A percentile compares a stretch with the other conserved stretches of the same genome.
Conservation (phyloP, 140 eudicot genomes). For the Cichorium intybus region DNA sequence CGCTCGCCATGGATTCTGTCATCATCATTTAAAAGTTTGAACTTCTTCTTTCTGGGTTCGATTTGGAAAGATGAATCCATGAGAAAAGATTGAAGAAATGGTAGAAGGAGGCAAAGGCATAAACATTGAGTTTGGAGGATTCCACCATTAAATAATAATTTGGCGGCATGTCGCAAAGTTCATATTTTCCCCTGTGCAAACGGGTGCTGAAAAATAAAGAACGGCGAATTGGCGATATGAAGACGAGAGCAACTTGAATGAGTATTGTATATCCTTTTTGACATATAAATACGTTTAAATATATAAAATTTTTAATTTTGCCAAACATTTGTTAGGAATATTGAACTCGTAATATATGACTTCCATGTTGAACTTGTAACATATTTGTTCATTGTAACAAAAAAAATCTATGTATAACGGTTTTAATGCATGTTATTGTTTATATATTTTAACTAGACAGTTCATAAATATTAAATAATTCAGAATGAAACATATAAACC, state of each 20-base stretch:
- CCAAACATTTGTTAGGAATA: not conserved
- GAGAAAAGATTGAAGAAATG: conserved; percentile 11
- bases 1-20: conserved; percentile 3
- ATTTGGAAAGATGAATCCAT: conserved; percentile 21
- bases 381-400: not conserved
- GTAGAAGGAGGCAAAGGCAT: not conserved
- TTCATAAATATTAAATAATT: too few relatives aligned
- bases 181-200: conserved; percentile 28
- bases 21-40: conserved; percentile 5
- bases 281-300: too few relatives aligned
- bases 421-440: not conserved
- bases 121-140: conserved; percentile 22
- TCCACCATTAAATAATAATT: conserved; percentile 39
- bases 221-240: not conserved
- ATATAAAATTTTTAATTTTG: not conserved
- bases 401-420: not conserved
- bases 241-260: not conserved
- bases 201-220: not conserved
- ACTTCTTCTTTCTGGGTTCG: conserved; percentile 30
- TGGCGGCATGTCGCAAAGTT: conserved; percentile 40
- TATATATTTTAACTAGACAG: too few relatives aligned
- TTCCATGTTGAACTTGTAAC: not conserved
- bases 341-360: not conserved
- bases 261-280: not conserved
- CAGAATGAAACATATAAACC: too few relatives aligned